These are phyloP conservation scores for Mycosphaerella sp. DNA, from an alignment of 2,329 filamentous ascomycete species.

Conservation along the genomic window DNA sequence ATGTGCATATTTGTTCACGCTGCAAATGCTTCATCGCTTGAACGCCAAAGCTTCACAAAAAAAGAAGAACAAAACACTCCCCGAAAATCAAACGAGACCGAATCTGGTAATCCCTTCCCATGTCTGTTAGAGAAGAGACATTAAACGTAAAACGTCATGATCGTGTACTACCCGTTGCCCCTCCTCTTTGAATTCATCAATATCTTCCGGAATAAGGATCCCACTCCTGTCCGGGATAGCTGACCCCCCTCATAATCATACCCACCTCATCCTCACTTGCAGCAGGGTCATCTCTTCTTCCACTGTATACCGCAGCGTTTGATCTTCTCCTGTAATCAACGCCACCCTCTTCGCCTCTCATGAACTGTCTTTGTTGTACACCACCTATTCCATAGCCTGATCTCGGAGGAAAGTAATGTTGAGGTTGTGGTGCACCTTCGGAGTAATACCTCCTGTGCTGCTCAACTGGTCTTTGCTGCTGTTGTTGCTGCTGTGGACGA, in stretches of 20 bases:
- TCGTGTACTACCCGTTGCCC: neutral
- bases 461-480: neutral
- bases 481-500: conserved; percentile 2
- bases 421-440: neutral
- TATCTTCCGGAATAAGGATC: conserved; percentile 6
- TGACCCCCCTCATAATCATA: conserved; percentile 56
- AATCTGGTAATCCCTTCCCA: neutral
- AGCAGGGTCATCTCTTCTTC: conserved; percentile 26
- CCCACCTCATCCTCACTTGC: conserved; percentile 24
- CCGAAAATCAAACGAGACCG: no score
- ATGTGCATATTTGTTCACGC: no score
- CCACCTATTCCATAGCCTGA: neutral
- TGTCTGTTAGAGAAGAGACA: no score
- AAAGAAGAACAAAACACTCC: no score
- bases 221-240: conserved; percentile 68
- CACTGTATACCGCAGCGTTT: conserved; percentile 23
- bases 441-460: conserved; percentile 4
- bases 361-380: neutral
- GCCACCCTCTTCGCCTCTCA: conserved; percentile 5
- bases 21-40: no score
- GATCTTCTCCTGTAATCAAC: conserved; percentile 13
- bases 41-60: no score
- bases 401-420: conserved; percentile 1
- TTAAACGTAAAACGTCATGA: no score
- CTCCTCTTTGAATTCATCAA: neutral